Percentiles rank a stretch among this genome's conserved stretches.
Conservation (phyloP, 2,329 filamentous ascomycete genomes). For the Hymenoscyphus albidus region DNA sequence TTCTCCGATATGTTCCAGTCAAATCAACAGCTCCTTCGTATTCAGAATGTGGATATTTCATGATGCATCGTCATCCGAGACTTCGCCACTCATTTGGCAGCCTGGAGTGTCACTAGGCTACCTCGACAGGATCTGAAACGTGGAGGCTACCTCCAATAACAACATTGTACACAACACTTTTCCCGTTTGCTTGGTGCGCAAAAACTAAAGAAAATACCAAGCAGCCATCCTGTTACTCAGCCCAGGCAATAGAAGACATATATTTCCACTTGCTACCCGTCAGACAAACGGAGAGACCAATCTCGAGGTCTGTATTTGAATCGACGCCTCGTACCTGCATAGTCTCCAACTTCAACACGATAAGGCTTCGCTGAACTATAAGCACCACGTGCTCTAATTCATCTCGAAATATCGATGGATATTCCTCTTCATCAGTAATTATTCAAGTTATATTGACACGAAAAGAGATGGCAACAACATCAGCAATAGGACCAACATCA, state of each 20-base stretch:
- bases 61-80: not conserved
- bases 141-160: not conserved
- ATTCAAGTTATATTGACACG: not conserved
- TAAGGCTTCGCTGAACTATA: not conserved
- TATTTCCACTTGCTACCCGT: not conserved
- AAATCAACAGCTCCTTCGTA: not conserved
- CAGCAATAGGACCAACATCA: not conserved
- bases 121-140: conserved; percentile 13
- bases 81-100: conserved; percentile 3
- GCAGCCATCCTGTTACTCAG: conserved; percentile 3
- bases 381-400: not conserved
- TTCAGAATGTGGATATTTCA: not conserved
- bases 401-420: not conserved
- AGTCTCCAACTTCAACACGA: conserved; percentile 1
- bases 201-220: not conserved
- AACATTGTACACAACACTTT: not conserved
- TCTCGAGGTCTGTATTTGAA: not conserved
- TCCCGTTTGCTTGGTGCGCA: not conserved
- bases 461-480: not conserved
- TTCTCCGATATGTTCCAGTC: not conserved
- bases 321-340: conserved; percentile 18
- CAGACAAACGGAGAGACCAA: not conserved
- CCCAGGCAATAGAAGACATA: conserved; percentile 12
- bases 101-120: conserved; percentile 11
- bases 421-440: not conserved